Evolutionary conservation across 495 filamentous ascomycete genomes (phyloP), one percentile per base, ranked within the genome.

Genomic region (Penicillium lividum): DNA sequence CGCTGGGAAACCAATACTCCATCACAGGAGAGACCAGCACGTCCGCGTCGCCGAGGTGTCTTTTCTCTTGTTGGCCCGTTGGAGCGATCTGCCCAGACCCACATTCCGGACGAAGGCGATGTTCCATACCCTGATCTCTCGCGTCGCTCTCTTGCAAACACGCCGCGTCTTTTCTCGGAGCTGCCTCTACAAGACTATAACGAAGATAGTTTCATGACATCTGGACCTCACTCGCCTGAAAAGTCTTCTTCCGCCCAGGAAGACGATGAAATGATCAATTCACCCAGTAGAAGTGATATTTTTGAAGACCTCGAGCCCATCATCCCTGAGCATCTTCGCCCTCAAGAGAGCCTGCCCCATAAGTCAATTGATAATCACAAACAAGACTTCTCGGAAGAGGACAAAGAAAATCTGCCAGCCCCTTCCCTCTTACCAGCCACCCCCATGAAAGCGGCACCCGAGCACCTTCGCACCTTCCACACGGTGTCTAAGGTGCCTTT

Each of bases 401-500:
- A 74, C 27, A 76, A 76, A 50, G 71, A 76, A 46, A 75, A 78
- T 49, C 49, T 53, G 25, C 34, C 55, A 3, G 28, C 61, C 27
- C 70, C 66, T 30, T 58, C 65, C 45, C 59, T 64, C 28, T 57
- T 66, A 22, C 72, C 76, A 31, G 67, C 70, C 36, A 77, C 78
- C 3, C 77, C 77, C 1, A 57, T 71, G 5, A 70, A 68, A 34
- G 30, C 52, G 15, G 59, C 51, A 10, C 56, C 57, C 3, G 60
- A 71, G 44, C 63, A 65, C 28, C 62, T 72, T 27, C 75, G 72
- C 29, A 80, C 83, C 13, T 79, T 88, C 55, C 85, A 90, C 65
- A 92, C 89, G 0, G 82, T 89, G 0, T 87, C 85, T 13, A 93
- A 91, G 73, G 87, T 92, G 1, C 88, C 89, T 5, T 72, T 92